phyloP scores from a whole-genome alignment of 148 eudicot genomes.

The Rhododendron kiyosumense region DNA sequence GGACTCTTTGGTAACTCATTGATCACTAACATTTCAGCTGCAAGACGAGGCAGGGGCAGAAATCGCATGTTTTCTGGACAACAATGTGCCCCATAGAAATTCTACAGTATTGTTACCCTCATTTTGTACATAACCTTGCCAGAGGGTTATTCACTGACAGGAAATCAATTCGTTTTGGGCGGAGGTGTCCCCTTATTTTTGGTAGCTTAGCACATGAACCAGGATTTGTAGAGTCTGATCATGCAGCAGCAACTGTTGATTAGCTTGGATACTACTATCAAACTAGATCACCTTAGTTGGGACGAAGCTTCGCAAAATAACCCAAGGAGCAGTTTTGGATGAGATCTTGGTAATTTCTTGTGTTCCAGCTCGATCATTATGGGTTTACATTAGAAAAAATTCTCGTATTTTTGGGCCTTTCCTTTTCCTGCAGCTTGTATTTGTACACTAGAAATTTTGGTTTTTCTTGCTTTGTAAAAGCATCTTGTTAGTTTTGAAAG shows the following conservation, averaged over 20 bases:
- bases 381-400: neutral
- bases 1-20: slow-evolving; percentile 40
- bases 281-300: neutral
- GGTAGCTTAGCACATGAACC: neutral
- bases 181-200: neutral
- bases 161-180: slow-evolving; percentile 1
- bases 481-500: neutral
- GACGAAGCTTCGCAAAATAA: slow-evolving; percentile 2
- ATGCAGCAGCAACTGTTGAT: neutral
- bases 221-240: neutral
- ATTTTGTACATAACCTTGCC: slow-evolving; percentile 2
- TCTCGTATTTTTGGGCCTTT: neutral
- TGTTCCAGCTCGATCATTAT: neutral
- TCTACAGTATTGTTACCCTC: neutral
- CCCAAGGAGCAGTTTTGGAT: slow-evolving; percentile 10
- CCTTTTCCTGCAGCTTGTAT: slow-evolving; percentile 4
- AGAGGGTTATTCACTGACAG: neutral
- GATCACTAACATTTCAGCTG: slow-evolving; percentile 38
- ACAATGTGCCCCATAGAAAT: slow-evolving; percentile 4
- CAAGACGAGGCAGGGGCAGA: slow-evolving; percentile 61
- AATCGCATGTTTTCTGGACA: slow-evolving; percentile 19
- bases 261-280: neutral
- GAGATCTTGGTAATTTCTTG: slow-evolving; percentile 8
- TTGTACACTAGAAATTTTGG: slow-evolving; percentile 6
- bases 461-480: neutral